A percentile compares a stretch with the other conserved stretches of the same genome.
Conservation (phyloP, 208 protist genomes). For the Leishmania braziliensis region DNA sequence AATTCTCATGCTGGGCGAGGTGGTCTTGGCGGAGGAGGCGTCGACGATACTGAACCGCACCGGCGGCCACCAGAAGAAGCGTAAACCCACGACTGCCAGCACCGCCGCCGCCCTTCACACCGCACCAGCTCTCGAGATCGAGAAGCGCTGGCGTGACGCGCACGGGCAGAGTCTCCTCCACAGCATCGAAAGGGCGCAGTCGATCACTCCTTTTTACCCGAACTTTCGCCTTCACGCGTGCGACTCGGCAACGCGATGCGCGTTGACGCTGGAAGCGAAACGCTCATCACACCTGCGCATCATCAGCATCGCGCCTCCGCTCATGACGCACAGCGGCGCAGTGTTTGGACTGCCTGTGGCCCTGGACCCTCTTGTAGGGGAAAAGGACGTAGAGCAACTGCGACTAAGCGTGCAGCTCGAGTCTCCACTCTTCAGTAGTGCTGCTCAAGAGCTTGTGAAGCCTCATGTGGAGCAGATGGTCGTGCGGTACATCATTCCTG, state of each 20-base stretch:
- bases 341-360: conserved; percentile 33
- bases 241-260: conserved; percentile 15
- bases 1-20: conserved; percentile 64
- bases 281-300: conserved; percentile 43
- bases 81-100: not conserved
- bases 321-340: conserved; percentile 30
- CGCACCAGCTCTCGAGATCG: conserved; percentile 40
- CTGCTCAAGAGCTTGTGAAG: conserved; percentile 39
- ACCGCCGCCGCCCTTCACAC: conserved; percentile 23
- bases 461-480: conserved; percentile 61
- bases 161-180: conserved; percentile 58
- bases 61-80: conserved; percentile 14
- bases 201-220: conserved; percentile 18
- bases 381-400: conserved; percentile 53
- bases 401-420: conserved; percentile 33
- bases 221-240: conserved; percentile 16
- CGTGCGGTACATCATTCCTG: conserved; percentile 55
- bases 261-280: conserved; percentile 21
- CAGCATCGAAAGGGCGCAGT: conserved; percentile 29
- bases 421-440: conserved; percentile 16
- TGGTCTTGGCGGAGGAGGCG: conserved; percentile 49
- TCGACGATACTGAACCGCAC: conserved; percentile 32
- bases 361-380: conserved; percentile 44
- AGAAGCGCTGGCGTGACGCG: conserved; percentile 50
- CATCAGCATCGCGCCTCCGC: conserved; percentile 54